phyloP scores from a whole-genome alignment of 306 rosid genomes.

The Castanopsis chinensis region DNA sequence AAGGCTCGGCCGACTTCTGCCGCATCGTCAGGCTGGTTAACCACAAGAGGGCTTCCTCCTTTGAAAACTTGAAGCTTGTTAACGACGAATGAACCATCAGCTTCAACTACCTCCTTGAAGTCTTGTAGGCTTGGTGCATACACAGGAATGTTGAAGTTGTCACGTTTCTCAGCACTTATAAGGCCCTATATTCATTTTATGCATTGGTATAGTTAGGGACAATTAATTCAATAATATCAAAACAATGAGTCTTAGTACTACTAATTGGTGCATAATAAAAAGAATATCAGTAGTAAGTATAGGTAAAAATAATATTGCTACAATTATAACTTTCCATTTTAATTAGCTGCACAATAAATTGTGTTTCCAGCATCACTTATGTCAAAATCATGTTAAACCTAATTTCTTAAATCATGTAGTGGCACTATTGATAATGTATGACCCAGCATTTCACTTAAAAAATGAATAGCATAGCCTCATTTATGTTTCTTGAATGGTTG shows the following conservation, averaged over 20 bases:
- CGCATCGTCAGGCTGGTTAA: slow-evolving; percentile 61
- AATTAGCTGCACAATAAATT: too few species aligned
- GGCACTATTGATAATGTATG: too few species aligned
- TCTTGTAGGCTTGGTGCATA: slow-evolving; percentile 89
- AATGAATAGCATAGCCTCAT: too few species aligned
- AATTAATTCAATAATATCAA: background rate
- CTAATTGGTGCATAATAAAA: too few species aligned
- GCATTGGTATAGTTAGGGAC: background rate
- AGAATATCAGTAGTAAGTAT: too few species aligned
- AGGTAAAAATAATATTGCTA: too few species aligned
- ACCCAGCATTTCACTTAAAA: too few species aligned
- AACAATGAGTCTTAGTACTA: too few species aligned
- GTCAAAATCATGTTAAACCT: background rate
- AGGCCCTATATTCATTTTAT: slow-evolving; percentile 47
- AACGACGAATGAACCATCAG: slow-evolving; percentile 70
- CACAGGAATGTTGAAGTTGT: slow-evolving; percentile 81
- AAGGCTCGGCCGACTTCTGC: slow-evolving; percentile 72
- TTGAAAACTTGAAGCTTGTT: slow-evolving; percentile 87
- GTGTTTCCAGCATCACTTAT: too few species aligned
- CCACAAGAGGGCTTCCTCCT: slow-evolving; percentile 97
- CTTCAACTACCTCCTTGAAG: slow-evolving; percentile 85
- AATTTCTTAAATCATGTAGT: background rate
- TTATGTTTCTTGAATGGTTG: too few species aligned
- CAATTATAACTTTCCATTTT: too few species aligned
- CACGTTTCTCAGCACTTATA: slow-evolving; percentile 68